Evolutionary conservation across 83 land plant genomes (phyloP).

Genomic region (Larix sibirica): DNA sequence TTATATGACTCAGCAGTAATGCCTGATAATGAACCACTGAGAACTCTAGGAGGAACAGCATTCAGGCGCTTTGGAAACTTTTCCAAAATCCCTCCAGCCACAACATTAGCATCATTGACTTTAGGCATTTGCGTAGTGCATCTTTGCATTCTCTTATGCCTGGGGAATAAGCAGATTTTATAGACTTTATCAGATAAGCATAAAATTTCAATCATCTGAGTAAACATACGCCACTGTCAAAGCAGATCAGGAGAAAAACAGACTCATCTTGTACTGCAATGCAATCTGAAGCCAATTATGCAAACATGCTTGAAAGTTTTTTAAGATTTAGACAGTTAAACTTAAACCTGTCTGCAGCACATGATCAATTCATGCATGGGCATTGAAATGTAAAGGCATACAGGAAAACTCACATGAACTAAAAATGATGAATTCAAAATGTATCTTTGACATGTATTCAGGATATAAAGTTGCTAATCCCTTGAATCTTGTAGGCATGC

Average conservation of each 20-base stretch:
- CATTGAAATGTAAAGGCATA: constrained; percentile 1
- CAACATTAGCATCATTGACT: constrained; percentile 30
- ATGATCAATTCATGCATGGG: background rate
- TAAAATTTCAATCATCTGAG: background rate
- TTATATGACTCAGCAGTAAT: constrained; percentile 29
- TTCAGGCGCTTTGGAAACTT: constrained; percentile 56
- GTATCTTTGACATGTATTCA: constrained; percentile 1
- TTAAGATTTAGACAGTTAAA: background rate
- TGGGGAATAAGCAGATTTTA: constrained; percentile 1
- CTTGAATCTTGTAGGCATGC: background rate
- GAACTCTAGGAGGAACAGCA: constrained; percentile 61
- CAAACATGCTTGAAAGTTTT: background rate
- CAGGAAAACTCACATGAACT: background rate
- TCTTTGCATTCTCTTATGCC: constrained; percentile 64
- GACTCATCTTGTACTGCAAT: background rate
- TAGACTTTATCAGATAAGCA: background rate
- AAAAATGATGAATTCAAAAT: background rate
- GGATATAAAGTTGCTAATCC: background rate
- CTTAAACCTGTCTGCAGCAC: background rate
- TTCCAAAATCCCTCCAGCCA: constrained; percentile 43
- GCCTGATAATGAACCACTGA: constrained; percentile 55
- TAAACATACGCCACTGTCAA: background rate
- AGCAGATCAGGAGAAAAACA: background rate
- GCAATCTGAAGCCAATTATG: background rate
- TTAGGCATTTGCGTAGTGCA: constrained; percentile 31